Conservation (phyloP, 129 eudicot genomes). For the Heracleum sosnowskyi region DNA sequence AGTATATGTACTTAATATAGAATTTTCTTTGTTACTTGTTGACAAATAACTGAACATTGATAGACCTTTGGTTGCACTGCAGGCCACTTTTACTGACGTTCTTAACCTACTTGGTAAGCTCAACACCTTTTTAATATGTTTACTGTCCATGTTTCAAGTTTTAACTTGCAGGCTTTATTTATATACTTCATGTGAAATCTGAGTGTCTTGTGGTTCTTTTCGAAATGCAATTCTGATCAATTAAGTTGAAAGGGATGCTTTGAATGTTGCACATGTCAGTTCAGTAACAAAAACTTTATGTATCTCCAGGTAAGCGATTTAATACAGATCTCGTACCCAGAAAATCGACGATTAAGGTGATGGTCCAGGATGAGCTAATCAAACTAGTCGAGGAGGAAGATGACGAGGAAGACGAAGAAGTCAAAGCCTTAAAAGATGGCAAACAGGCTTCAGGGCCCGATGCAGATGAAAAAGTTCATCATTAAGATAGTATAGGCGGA, state of each 20-base stretch:
- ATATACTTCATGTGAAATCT: not conserved
- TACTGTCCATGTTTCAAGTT: not conserved
- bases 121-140: not conserved
- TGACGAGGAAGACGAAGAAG: slow-evolving; percentile 63
- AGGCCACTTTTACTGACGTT: slow-evolving; percentile 99
- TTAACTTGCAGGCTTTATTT: not conserved
- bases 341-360: slow-evolving; percentile 69
- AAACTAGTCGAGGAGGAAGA: slow-evolving; percentile 90
- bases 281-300: not conserved
- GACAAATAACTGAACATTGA: not conserved
- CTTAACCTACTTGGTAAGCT: slow-evolving; percentile 71
- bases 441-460: slow-evolving; percentile 30
- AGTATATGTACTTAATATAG: no score
- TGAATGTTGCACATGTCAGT: not conserved
- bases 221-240: not conserved
- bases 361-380: slow-evolving; percentile 92
- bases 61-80: slow-evolving; percentile 24
- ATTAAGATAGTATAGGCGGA: not conserved
- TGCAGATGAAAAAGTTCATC: not conserved
- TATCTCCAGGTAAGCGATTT: slow-evolving; percentile 51
- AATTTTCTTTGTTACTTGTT: not conserved
- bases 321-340: slow-evolving; percentile 58
- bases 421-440: slow-evolving; percentile 34
- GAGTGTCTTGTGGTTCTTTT: not conserved
- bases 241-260: not conserved